Conservation (phyloP, 2,329 filamentous ascomycete species). For the Fusarium sterilihyphosum region DNA sequence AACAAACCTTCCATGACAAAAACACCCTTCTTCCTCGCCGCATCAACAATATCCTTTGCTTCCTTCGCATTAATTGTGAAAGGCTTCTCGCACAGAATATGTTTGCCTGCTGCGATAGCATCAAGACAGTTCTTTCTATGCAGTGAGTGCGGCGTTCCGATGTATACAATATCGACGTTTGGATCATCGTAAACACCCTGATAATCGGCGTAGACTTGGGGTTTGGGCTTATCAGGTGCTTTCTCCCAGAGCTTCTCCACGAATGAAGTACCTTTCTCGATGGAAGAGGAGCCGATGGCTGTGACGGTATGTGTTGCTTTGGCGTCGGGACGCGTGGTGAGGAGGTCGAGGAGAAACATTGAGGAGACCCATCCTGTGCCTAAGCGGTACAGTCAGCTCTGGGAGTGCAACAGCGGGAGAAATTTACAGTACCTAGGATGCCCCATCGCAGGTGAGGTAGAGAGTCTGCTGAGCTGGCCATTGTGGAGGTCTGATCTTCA, state of each 20-base stretch:
- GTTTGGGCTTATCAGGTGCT: neutral
- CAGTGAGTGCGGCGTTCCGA: constrained; percentile 56
- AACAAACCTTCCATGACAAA: constrained; percentile 23
- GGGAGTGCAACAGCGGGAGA: rapidly evolving
- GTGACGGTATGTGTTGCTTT: neutral
- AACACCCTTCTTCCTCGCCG: constrained; percentile 5
- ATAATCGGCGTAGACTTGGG: constrained; percentile 35
- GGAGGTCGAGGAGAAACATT: constrained; percentile 15
- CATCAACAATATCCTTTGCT: constrained; percentile 3
- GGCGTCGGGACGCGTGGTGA: constrained; percentile 1
- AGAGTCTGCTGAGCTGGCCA: neutral
- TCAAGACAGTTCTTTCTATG: constrained; percentile 56
- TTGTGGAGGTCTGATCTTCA: neutral
- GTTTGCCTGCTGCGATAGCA: constrained; percentile 55
- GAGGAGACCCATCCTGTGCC: constrained; percentile 29
- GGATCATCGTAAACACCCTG: constrained; percentile 53
- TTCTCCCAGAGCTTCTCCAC: constrained; percentile 10
- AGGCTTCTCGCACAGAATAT: constrained; percentile 58
- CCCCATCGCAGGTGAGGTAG: constrained; percentile 16
- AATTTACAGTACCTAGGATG: neutral
- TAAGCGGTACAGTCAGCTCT: neutral
- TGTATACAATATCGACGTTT: constrained; percentile 56
- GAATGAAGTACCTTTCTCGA: neutral
- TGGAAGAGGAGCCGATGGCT: constrained; percentile 6
- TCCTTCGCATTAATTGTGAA: constrained; percentile 45